Evolutionary conservation across 768 basidiomycete genomes (phyloP), one percentile per base, ranked within the genome.

Genomic region (Rhizopogon roseolus): DNA sequence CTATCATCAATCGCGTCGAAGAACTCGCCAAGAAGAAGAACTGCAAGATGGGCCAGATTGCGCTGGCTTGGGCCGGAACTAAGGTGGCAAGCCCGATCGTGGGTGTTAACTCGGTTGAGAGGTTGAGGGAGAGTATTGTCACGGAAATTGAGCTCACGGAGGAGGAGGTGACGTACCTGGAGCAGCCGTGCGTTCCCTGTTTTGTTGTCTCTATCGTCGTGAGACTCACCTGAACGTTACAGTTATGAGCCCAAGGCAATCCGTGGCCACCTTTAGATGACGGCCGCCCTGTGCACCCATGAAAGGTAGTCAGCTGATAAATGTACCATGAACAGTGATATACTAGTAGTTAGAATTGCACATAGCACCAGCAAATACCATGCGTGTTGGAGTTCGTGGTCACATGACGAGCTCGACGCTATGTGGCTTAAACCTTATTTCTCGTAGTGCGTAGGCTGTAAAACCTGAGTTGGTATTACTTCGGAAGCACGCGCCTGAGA

Each of bases 61-160:
- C 77, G 6, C 54, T 79, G 2, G 72, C 73, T 4, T 79, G 79
- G 77, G 52, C 67, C 1, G 41, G 65, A 3, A 44, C 62, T 19
- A 79, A 79, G 60, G 70, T 76, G 4, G 61, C 70, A 4, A 75
- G 73, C 17, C 78, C 78, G 0, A 79, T 79, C 54, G 68, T 77
- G 8, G 76, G 77, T 3, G 60, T 64, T 29, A 77, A 59, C 57
- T 68, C 66, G 16, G 55, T 73, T 41, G 34, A 59, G 42, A 59
- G 71, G 14, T 45, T 74, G 17, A 50, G 63, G 48, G 64, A 70
- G 42, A 65, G 59, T 14, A 66, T 74, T 32, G 58, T 66, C 19
- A 61, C 55, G 0, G 60, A 52, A 11, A 43, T 66, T 42, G 56
- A 41, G 29, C 55, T 73, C 45, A 65, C 64, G 1, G 54, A 54